Base-by-base conservation (phyloP, 2,329 filamentous ascomycete genomes). In the Cordyceps farinosa region DNA sequence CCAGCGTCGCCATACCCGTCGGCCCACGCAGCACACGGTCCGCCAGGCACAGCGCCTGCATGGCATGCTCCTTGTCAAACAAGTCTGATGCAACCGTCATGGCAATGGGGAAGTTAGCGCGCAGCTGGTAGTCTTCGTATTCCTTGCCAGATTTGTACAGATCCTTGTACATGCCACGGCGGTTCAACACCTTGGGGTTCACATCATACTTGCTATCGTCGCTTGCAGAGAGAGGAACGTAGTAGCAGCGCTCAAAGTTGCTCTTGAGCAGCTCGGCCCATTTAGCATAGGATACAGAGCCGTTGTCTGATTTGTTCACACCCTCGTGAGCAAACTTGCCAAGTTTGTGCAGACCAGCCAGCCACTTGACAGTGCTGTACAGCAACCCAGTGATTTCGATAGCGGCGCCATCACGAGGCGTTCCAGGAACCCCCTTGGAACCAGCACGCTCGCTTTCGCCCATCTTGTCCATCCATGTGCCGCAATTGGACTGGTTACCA, bases 381-480 rank as follows among this genome's bases (percentile, higher is more conserved):
- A 95, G 81, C 62, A 99, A 84, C 54, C 95, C 96, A 1, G 89
- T 97, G 72, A 99, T 98, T 75, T 99, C 95, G 62, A 99, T 85
- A 27, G 95, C 92, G 48, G 95, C 92, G 36, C 95, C 95, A 73
- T 99, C 96, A 70, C 96, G 90, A 53, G 95, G 95, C n/a, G 95
- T 99, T 9, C 93, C 95, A 0, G 95, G 96, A 27, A 97, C 82
- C 56, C 95, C 96, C 79, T 97, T 98, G 71, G 88, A 97, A 64
- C 90, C 89, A 17, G 96, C 95, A 66, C 88, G 90, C 67, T 90
- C 87, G 66, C 92, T 97, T 76, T 99, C 95, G n/a, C 95, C 95
- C 95, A 99, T 99, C 84, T 99, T 99, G 82, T 99, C 95, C 92
- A 97, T 97, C 95, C 95, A 99, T 1, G 95, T 99, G 59, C 95